phyloP scores from a whole-genome alignment of 306 rosid genomes.

The Senna tora region DNA sequence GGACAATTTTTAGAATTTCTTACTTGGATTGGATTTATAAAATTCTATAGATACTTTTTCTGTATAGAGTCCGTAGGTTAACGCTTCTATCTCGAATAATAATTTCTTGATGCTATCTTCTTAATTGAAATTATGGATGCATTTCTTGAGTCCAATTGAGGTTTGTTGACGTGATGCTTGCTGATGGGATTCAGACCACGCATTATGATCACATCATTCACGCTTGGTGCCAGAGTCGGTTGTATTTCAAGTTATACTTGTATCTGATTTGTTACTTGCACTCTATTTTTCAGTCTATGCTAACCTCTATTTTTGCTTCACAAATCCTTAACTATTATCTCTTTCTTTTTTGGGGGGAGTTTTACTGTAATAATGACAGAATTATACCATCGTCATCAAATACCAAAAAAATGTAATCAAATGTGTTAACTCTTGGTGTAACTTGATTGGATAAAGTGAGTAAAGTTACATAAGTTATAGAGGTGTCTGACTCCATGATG shows the following conservation, averaged over 20 bases:
- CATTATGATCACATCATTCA: background rate
- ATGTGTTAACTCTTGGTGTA: background rate
- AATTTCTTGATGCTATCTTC: constrained; percentile 28
- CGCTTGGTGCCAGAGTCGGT: constrained; percentile 26
- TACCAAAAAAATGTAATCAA: background rate
- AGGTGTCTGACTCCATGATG: too few relatives aligned
- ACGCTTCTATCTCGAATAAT: constrained; percentile 33
- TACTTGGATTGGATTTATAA: constrained; percentile 20
- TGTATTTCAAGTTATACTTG: constrained; percentile 10
- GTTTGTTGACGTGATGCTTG: constrained; percentile 4
- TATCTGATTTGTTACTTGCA: background rate
- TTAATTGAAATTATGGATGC: constrained; percentile 18
- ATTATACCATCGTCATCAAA: background rate
- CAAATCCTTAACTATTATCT: background rate
- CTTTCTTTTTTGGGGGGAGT: too few relatives aligned
- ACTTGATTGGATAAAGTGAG: too few relatives aligned
- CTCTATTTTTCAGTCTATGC: background rate
- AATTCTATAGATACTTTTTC: constrained; percentile 25
- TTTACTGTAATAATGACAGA: background rate
- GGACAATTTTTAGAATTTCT: constrained; percentile 61
- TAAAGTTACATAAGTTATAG: too few relatives aligned
- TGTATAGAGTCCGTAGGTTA: constrained; percentile 58
- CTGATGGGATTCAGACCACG: background rate
- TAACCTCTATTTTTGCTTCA: background rate
- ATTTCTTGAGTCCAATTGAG: constrained; percentile 34